A percentile compares a stretch with the other conserved stretches of the same genome.
Evolutionary conservation across 805 yeast genomes (phyloP).

Genomic region (Saturnispora serradocipensis): DNA sequence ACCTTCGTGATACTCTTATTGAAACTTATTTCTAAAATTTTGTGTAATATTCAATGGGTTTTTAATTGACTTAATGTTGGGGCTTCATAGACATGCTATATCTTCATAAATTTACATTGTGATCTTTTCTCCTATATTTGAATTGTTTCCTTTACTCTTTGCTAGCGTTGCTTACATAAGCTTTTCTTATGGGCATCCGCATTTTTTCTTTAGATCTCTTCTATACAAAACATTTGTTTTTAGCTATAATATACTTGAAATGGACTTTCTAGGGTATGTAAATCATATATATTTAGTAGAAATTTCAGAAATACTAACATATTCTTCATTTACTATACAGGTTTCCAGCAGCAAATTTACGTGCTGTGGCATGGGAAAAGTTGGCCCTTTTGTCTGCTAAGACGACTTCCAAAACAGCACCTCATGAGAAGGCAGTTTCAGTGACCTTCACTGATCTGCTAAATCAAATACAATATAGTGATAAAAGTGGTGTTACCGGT

Average conservation of each 20-base stretch:
- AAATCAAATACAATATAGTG: neutral
- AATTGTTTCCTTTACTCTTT: neutral
- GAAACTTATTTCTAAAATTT: conserved; percentile 67
- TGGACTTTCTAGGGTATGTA: conserved; percentile 21
- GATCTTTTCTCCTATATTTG: neutral
- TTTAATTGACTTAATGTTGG: neutral
- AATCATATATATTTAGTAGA: neutral
- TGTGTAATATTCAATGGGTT: neutral
- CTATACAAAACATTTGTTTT: neutral
- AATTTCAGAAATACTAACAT: neutral
- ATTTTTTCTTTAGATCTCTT: neutral
- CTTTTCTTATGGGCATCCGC: neutral
- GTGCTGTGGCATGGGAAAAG: conserved; percentile 31
- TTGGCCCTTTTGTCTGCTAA: conserved; percentile 28
- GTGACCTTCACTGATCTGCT: conserved; percentile 11
- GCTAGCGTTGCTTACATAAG: neutral
- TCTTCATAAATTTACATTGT: neutral
- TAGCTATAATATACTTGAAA: neutral
- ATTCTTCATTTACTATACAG: conserved; percentile 14
- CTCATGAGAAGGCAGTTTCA: conserved; percentile 19
- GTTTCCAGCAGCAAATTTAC: conserved; percentile 28
- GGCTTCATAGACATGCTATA: neutral
- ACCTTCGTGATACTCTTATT: conserved; percentile 83
- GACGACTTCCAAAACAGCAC: conserved; percentile 13
- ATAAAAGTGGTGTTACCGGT: neutral